Conservation (phyloP, 768 basidiomycete species). For the Pleurotus citrinopileatus region DNA sequence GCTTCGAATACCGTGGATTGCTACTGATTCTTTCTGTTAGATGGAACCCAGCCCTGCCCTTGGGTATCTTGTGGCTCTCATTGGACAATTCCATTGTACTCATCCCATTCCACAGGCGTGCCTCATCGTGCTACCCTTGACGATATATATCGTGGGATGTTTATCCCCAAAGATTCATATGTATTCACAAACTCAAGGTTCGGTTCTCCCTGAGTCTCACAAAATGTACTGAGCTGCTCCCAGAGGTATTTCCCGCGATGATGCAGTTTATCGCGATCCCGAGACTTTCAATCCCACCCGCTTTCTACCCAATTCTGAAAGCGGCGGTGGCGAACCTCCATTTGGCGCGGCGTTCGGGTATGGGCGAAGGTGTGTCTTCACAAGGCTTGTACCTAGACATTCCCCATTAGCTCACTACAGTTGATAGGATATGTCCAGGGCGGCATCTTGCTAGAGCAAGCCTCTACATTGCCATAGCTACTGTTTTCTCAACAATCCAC, state of each 20-base stretch:
- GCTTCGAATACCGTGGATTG: background rate
- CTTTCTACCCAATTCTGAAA: conserved; percentile 30
- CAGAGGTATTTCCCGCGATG: conserved; percentile 26
- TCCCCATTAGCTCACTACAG: background rate
- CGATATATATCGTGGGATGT: conserved; percentile 44
- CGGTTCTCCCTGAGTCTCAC: background rate
- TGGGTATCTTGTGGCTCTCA: background rate
- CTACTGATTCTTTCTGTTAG: background rate
- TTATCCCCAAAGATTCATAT: conserved; percentile 44
- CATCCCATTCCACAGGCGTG: conserved; percentile 21
- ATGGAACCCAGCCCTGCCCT: background rate
- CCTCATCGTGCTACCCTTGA: conserved; percentile 51
- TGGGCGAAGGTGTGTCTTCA: conserved; percentile 42
- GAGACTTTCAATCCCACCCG: conserved; percentile 48
- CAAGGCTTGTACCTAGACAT: background rate
- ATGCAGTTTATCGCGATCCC: conserved; percentile 33
- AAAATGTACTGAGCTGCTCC: too few relatives aligned
- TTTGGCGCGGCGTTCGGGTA: conserved; percentile 54
- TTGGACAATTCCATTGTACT: background rate
- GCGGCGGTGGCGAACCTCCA: conserved; percentile 37
- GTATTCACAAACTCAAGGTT: conserved; percentile 31
- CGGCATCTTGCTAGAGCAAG: conserved; percentile 46
- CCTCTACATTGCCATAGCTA: conserved; percentile 43
- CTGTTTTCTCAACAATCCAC: conserved; percentile 42
- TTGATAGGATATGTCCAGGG: conserved; percentile 48